phyloP scores from a whole-genome alignment of 257 asterid species.

The Fraxinus pennsylvanica region DNA sequence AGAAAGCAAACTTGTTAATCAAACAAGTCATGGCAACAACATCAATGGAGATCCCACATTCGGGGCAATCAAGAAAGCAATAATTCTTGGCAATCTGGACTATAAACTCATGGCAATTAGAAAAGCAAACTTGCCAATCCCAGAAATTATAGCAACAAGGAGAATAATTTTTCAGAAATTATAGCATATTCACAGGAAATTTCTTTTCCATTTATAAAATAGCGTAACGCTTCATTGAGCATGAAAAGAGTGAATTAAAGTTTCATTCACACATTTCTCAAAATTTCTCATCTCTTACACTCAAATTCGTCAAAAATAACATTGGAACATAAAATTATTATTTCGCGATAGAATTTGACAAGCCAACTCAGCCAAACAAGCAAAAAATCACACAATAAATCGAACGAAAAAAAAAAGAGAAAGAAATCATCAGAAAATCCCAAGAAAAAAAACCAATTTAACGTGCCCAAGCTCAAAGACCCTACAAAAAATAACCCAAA shows the following conservation, averaged over 20 bases:
- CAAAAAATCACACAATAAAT: conserved; percentile 1
- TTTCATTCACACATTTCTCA: not conserved
- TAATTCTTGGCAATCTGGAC: not conserved
- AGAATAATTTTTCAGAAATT: not conserved
- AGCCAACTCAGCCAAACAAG: conserved; percentile 14
- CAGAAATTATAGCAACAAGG: not conserved
- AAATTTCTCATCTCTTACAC: not conserved
- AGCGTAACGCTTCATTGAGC: not conserved
- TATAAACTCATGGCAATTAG: not conserved
- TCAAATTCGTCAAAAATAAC: not conserved
- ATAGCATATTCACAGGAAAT: not conserved
- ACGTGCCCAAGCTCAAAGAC: conserved; percentile 6
- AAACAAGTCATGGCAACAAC: not conserved
- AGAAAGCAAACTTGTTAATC: not conserved
- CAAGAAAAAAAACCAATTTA: not conserved
- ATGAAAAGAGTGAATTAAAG: not conserved
- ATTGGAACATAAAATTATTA: conserved; percentile 13
- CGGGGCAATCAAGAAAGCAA: not conserved
- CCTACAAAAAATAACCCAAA: not conserved
- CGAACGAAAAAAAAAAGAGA: too few relatives aligned
- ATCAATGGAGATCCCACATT: too few relatives aligned
- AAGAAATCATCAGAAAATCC: not conserved
- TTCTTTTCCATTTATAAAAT: not conserved
- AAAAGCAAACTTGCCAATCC: not conserved
- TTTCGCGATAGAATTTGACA: conserved; percentile 8